Percentiles rank a stretch among this genome's conserved stretches.
phyloP scores from a whole-genome alignment of 192 early-diverging fungal genomes.

The Powellomyces hirtus region DNA sequence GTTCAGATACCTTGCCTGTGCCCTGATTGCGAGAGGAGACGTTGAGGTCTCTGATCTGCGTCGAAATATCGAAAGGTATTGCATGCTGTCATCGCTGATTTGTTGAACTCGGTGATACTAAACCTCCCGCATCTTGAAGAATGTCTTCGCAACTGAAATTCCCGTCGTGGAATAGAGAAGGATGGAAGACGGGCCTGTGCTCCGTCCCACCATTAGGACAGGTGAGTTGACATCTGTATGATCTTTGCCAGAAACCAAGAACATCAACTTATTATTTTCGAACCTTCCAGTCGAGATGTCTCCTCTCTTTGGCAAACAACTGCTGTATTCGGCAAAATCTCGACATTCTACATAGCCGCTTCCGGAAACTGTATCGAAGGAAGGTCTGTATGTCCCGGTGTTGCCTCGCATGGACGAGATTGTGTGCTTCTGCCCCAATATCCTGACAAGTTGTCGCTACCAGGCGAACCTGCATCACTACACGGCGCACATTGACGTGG shows the following conservation, averaged over 20 bases:
- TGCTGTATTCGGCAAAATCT: constrained; percentile 38
- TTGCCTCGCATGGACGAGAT: constrained; percentile 5
- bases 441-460: not conserved
- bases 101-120: not conserved
- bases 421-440: not conserved
- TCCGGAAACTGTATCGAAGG: constrained; percentile 49
- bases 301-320: constrained; percentile 55
- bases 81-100: not conserved
- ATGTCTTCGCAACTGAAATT: constrained; percentile 42
- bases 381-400: constrained; percentile 46
- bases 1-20: constrained; percentile 52
- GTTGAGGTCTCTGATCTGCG: constrained; percentile 54
- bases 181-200: constrained; percentile 63
- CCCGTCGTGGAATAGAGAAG: constrained; percentile 53
- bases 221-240: constrained; percentile 19
- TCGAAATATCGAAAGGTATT: constrained; percentile 56
- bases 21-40: constrained; percentile 50
- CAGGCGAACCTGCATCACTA: constrained; percentile 63
- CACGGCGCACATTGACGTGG: constrained; percentile 42
- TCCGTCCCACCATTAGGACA: constrained; percentile 49
- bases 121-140: constrained; percentile 10
- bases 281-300: constrained; percentile 26
- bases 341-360: constrained; percentile 31
- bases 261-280: no score
- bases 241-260: not conserved